Base-by-base conservation (phyloP, 352 stramenopile species). In the Blastocystis sp. region DNA sequence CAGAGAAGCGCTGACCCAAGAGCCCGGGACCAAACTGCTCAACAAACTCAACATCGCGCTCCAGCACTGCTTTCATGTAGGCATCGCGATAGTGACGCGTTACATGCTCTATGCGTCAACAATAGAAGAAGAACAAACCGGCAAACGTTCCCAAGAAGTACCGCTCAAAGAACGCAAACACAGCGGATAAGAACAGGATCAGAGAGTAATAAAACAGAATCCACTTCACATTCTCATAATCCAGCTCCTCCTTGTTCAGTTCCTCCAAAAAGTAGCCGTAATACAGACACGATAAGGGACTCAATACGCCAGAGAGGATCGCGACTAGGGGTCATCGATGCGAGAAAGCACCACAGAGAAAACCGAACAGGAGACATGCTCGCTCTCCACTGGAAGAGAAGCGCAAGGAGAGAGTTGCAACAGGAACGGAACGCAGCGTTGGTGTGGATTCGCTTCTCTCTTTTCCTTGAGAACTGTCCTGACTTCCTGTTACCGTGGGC, bases 21-120 rank as follows among this genome's bases (percentile, higher is more conserved):
- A 45, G 7, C 7, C 68, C 68, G 40, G 78, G 78, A 69, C 45
- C 76, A 7, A 60, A 28, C n/a, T 21, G 40, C 59, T 88, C 78
- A 42, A 88, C 52, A 28, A 57, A 88, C 9, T 76, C 78, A 28
- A 88, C 78, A 76, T 88, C 78, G 57, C 76, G 78, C 61, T 88
- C 43, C 0, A 88, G 48, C 11, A 79, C 11, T 10, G 78, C 28
- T 57, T 79, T 60, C 17, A 88, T 76, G 45, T 88, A 88, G 17
- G 34, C 34, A 21, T 88, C 38, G 40, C 78, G 64, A 52, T 77
- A 61, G 19, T 70, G 42, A 65, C 60, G 45, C 21, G 64, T 79
- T 1, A 88, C 24, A 61, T 76, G 65, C 57, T 79, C 78, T 76
- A 66, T 10, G 9, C 38, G 52, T 24, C 2, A 28, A 38, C 24